These are phyloP conservation scores for Aaosphaeria pasadenensis DNA, from an alignment of 2,329 filamentous ascomycete genomes.

Conservation along the genomic window DNA sequence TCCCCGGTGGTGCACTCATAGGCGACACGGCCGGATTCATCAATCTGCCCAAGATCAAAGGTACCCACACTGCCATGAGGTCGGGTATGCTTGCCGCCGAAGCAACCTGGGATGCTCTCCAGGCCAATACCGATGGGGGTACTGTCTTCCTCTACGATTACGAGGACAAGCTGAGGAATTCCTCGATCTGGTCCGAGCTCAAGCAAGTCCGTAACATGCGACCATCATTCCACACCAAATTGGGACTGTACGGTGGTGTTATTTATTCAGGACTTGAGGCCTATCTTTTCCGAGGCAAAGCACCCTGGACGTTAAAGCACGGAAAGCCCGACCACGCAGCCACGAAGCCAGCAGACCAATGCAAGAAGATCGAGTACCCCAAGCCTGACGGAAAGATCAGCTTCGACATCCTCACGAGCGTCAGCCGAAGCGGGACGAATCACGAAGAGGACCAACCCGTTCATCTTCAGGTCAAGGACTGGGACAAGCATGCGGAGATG, in stretches of 20 bases:
- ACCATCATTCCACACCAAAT: conserved; percentile 83
- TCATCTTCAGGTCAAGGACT: conserved; percentile 91
- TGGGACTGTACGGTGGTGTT: conserved; percentile 87
- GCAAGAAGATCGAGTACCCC: conserved; percentile 87
- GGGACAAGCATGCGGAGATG: conserved; percentile 81
- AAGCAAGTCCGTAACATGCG: conserved; percentile 97
- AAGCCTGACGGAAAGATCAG: conserved; percentile 94
- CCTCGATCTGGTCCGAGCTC: conserved; percentile 89
- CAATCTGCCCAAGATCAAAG: conserved; percentile 98
- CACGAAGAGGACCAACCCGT: conserved; percentile 98
- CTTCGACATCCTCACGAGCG: conserved; percentile 94
- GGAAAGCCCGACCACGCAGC: conserved; percentile 71
- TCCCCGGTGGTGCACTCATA: conserved; percentile 92
- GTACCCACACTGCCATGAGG: conserved; percentile 96
- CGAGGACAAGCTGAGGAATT: conserved; percentile 81
- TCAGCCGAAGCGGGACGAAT: conserved; percentile 93
- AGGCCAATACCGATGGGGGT: conserved; percentile 52
- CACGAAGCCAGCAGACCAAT: conserved; percentile 77
- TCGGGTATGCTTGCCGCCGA: conserved; percentile 96
- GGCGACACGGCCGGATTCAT: conserved; percentile 95
- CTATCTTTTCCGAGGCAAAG: conserved; percentile 77
- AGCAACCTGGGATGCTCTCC: conserved; percentile 77
- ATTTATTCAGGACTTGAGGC: conserved; percentile 92
- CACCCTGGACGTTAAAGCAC: conserved; percentile 91
- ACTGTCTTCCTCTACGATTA: conserved; percentile 93